These are phyloP conservation scores for Starmerella apis DNA, from an alignment of 805 yeast genomes.

Conservation along the genomic window DNA sequence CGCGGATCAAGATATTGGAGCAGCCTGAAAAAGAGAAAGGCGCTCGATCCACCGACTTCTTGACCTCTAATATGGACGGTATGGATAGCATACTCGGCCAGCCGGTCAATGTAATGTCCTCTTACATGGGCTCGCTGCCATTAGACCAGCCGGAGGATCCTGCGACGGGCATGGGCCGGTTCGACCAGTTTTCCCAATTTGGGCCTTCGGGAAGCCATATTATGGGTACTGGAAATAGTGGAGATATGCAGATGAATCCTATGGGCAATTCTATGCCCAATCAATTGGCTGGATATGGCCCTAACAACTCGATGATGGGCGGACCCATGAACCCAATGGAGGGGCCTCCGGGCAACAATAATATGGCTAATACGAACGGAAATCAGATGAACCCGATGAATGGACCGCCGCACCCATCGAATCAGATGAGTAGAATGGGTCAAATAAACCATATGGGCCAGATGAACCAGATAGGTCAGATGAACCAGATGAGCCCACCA, in stretches of 20 bases:
- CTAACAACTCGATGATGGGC: slow-evolving; percentile 6
- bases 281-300: slow-evolving; percentile 2
- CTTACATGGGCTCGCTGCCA: slow-evolving; percentile 20
- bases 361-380: neutral
- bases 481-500: neutral
- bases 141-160: slow-evolving; percentile 11
- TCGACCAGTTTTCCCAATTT: slow-evolving; percentile 14
- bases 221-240: slow-evolving; percentile 1
- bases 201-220: neutral
- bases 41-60: neutral
- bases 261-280: slow-evolving; percentile 6
- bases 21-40: neutral
- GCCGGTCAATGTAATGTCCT: slow-evolving; percentile 20
- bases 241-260: neutral
- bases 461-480: neutral
- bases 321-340: slow-evolving; percentile 2
- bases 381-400: slow-evolving; percentile 2
- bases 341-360: neutral
- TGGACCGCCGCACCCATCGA: neutral
- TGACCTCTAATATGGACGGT: slow-evolving; percentile 17
- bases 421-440: neutral
- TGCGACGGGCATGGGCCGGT: slow-evolving; percentile 6
- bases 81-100: slow-evolving; percentile 24
- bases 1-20: slow-evolving; percentile 1
- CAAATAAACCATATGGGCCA: neutral